Evolutionary conservation across 805 yeast species (phyloP).

Genomic region (Candida vartiovaarae): DNA sequence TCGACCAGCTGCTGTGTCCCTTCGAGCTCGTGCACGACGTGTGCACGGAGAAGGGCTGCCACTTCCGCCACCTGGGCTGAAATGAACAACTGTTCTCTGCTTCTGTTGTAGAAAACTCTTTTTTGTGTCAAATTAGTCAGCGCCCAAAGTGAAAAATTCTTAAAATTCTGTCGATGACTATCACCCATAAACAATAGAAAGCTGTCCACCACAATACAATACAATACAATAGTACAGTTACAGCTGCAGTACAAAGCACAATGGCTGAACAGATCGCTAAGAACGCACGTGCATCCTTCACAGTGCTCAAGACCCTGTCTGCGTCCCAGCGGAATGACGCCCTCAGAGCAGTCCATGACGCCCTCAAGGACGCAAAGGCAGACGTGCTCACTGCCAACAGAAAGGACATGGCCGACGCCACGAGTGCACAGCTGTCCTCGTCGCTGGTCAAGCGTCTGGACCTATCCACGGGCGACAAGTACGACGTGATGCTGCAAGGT

Average conservation of each 20-base stretch:
- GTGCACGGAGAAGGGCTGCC: conserved; percentile 17
- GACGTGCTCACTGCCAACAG: conserved; percentile 66
- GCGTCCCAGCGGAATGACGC: conserved; percentile 71
- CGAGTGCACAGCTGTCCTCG: conserved; percentile 49
- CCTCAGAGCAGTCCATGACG: conserved; percentile 64
- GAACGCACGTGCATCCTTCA: conserved; percentile 77
- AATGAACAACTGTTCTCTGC: too few relatives aligned
- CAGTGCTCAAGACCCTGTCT: conserved; percentile 69
- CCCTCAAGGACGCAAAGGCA: conserved; percentile 49
- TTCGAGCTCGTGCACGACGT: conserved; percentile 17
- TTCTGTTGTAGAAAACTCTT: too few relatives aligned
- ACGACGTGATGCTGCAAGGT: conserved; percentile 91
- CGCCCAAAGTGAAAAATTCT: too few relatives aligned
- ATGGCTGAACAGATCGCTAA: conserved; percentile 71
- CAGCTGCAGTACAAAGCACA: not conserved
- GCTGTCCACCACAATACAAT: too few relatives aligned
- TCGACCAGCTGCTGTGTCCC: conserved; percentile 16
- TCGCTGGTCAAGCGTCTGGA: conserved; percentile 83
- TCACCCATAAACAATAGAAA: too few relatives aligned
- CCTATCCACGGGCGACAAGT: conserved; percentile 74
- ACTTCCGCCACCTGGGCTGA: conserved; percentile 16
- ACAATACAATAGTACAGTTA: too few relatives aligned
- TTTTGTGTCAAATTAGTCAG: too few relatives aligned
- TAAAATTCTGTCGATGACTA: too few relatives aligned
- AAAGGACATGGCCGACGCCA: conserved; percentile 68